phyloP scores from a whole-genome alignment of 2,329 filamentous ascomycete genomes.

The Rhynchosporium graminicola region DNA sequence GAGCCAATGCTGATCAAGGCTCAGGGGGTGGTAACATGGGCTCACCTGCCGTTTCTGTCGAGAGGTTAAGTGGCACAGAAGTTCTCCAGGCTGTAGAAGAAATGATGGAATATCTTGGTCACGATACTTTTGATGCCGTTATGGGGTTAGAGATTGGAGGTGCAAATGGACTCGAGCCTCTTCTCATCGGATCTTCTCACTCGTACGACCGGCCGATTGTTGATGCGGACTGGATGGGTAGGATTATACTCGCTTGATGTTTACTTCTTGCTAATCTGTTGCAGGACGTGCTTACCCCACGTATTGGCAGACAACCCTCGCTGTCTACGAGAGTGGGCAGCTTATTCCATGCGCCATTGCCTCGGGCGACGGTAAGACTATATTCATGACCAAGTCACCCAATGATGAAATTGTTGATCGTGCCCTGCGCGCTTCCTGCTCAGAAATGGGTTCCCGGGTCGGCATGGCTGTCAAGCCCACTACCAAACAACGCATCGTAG shows the following conservation, averaged over 20 bases:
- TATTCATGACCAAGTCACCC: too few relatives aligned
- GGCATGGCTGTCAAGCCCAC: neutral
- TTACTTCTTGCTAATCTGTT: neutral
- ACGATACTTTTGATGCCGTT: neutral
- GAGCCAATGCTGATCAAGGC: too few relatives aligned
- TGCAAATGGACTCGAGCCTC: constrained; percentile 9
- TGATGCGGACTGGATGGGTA: constrained; percentile 18
- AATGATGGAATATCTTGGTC: constrained; percentile 3
- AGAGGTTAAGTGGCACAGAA: constrained; percentile 11
- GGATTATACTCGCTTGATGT: neutral
- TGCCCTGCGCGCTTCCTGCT: neutral
- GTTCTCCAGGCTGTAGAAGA: constrained; percentile 9
- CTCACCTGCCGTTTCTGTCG: constrained; percentile 11
- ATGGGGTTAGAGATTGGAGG: constrained; percentile 18
- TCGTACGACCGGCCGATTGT: constrained; percentile 8
- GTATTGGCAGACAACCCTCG: neutral
- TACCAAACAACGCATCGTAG: too few relatives aligned
- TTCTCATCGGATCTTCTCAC: neutral
- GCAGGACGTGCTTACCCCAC: constrained; percentile 16
- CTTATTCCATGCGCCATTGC: too few relatives aligned
- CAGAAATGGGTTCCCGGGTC: constrained; percentile 13
- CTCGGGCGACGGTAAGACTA: too few relatives aligned
- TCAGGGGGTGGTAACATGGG: neutral
- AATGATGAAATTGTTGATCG: too few relatives aligned
- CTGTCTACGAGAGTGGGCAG: too few relatives aligned